phyloP scores from a whole-genome alignment of 2,329 filamentous ascomycete genomes.

The Coniella lustricola region DNA sequence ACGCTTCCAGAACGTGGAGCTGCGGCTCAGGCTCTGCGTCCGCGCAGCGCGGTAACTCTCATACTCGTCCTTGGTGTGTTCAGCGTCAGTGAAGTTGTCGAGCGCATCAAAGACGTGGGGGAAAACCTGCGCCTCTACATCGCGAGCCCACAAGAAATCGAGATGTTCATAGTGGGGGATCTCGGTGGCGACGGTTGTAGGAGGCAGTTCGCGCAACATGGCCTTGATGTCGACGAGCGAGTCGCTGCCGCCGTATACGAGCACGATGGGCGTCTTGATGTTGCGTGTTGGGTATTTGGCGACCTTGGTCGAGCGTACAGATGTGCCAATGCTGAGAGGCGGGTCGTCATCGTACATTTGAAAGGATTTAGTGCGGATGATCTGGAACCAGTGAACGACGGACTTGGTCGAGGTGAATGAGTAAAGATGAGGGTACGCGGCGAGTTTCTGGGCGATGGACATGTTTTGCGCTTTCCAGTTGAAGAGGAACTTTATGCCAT shows the following conservation, averaged over 20 bases:
- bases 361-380: constrained; percentile 91
- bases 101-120: constrained; percentile 87
- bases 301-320: constrained; percentile 86
- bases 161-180: constrained; percentile 93
- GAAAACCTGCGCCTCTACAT: constrained; percentile 79
- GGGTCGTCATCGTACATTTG: constrained; percentile 99
- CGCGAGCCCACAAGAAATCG: constrained; percentile 89
- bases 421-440: constrained; percentile 91
- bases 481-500: constrained; percentile 75
- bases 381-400: constrained; percentile 99
- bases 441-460: constrained; percentile 77
- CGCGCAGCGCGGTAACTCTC: constrained; percentile 48
- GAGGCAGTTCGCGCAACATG: constrained; percentile 84
- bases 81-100: constrained; percentile 57
- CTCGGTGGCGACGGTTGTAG: constrained; percentile 76
- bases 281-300: constrained; percentile 94
- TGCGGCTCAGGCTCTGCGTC: constrained; percentile 39
- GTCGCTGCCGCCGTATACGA: constrained; percentile 90
- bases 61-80: constrained; percentile 54
- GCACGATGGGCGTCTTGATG: constrained; percentile 89
- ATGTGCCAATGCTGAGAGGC: constrained; percentile 55
- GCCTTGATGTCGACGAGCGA: constrained; percentile 88
- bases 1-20: constrained; percentile 25
- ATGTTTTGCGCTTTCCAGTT: constrained; percentile 87
- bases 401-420: constrained; percentile 96